Percentiles rank a stretch among this genome's conserved stretches.
These are phyloP conservation scores for Protomyces inouyei DNA, from an alignment of 1,139 yeast genomes.

Conservation along the genomic window DNA sequence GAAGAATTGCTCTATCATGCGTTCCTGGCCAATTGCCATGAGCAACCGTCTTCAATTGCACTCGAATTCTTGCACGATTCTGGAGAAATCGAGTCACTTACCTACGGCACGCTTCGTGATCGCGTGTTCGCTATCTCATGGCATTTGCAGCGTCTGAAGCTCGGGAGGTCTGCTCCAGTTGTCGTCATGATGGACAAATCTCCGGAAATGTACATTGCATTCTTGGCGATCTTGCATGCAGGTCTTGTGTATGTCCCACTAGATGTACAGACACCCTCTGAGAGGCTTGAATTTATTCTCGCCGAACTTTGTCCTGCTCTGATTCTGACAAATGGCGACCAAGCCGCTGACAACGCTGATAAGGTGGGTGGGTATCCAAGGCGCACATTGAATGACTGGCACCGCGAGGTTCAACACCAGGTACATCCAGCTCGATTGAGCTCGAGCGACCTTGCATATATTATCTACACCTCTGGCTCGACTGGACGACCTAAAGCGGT, in stretches of 20 bases:
- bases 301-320: constrained; percentile 20
- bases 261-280: constrained; percentile 30
- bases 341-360: neutral
- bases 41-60: constrained; percentile 25
- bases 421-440: neutral
- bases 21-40: constrained; percentile 19
- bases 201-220: constrained; percentile 28
- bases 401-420: neutral
- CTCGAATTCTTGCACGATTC: constrained; percentile 28
- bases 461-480: constrained; percentile 34
- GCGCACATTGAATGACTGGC: neutral
- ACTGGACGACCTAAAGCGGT: constrained; percentile 35
- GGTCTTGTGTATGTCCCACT: constrained; percentile 33
- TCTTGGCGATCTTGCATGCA: constrained; percentile 31
- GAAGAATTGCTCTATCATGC: constrained; percentile 26
- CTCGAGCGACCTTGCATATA: constrained; percentile 29
- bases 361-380: neutral
- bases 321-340: neutral
- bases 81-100: constrained; percentile 18
- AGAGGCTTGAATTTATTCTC: constrained; percentile 29
- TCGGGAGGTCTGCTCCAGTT: constrained; percentile 26
- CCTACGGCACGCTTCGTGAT: constrained; percentile 28
- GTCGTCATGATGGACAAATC: constrained; percentile 30
- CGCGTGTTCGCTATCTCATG: constrained; percentile 24
- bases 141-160: neutral